Evolutionary conservation across 78 protist genomes (phyloP), one percentile per base, ranked within the genome.

Genomic region (Dictyostelium intermedium): DNA sequence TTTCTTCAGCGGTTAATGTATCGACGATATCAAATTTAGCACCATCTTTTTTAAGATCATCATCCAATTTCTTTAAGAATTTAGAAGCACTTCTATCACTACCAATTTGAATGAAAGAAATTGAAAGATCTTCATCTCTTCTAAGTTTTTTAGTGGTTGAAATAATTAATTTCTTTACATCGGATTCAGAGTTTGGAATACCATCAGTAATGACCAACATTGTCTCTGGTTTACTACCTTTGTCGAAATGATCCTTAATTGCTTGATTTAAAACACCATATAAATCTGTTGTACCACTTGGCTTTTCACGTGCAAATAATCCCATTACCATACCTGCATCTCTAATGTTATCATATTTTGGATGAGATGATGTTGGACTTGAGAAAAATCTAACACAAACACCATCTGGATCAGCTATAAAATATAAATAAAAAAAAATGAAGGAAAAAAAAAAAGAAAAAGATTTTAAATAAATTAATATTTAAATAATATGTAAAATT

Each of bases 141-240:
- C 4, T 9, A 4, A 94, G n/a, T 53, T 89, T 80, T 23, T 83
- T 82, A 4, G 93, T 82, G 1, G 92, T 78, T 11, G 23, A 2
- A 32, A 77, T 66, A 1, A 94, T 39, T 25, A 87, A 27, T 34
- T 39, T 84, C 25, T 61, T 74, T 20, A 94, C 96, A 27, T 47
- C 96, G 0, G 60, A 34, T 66, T 77, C 82, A 30, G 53, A 45
- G 16, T 94, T 94, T 81, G 96, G 96, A 60, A 78, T 77, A 69
- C 96, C 96, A 61, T 94, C 96, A n/a, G 96, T 94, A 78, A 94
- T 94, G 45, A 94, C 93, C 4, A 94, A 45, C 27, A 94, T 94
- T 5, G 96, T 94, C 6, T 83, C 91, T 83, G 96, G 89, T 70
- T 80, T 84, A 7, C 14, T 23, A 3, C 83, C 85, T 39, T 79